Percentiles rank a stretch among this genome's conserved stretches.
phyloP scores from a whole-genome alignment of 495 filamentous ascomycete genomes.

The Parachaetomium inaequale region DNA sequence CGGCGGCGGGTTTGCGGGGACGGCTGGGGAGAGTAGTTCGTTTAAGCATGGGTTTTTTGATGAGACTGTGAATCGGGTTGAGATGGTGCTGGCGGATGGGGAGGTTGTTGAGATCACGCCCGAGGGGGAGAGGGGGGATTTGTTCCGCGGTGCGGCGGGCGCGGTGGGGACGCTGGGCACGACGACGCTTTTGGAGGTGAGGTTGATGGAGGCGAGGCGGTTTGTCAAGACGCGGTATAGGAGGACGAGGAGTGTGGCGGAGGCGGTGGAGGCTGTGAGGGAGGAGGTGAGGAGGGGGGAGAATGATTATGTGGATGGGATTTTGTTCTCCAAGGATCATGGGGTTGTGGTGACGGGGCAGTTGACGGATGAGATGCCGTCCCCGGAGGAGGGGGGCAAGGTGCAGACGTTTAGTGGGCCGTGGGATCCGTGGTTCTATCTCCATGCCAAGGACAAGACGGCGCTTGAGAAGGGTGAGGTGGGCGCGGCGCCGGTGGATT shows the following conservation, averaged over 20 bases:
- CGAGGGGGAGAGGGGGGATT: constrained; percentile 41
- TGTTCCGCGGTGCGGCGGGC: constrained; percentile 57
- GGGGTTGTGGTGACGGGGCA: constrained; percentile 53
- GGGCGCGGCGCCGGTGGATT: constrained; percentile 20
- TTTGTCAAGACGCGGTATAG: constrained; percentile 55
- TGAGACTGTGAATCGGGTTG: constrained; percentile 50
- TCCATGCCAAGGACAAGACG: constrained; percentile 39
- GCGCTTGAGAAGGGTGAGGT: constrained; percentile 27
- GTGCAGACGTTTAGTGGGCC: constrained; percentile 41
- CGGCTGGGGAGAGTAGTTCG: constrained; percentile 57
- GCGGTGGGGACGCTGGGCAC: constrained; percentile 58
- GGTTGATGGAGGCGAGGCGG: constrained; percentile 46
- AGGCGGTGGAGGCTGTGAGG: constrained; percentile 18
- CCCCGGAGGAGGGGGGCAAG: constrained; percentile 17
- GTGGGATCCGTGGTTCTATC: constrained; percentile 53
- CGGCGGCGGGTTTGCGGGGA: constrained; percentile 60
- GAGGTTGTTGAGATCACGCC: constrained; percentile 39
- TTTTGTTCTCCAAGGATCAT: constrained; percentile 46
- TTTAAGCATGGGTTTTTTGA: constrained; percentile 61
- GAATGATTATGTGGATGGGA: constrained; percentile 49
- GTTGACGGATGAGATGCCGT: constrained; percentile 38
- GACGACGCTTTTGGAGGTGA: constrained; percentile 54
- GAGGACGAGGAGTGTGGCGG: constrained; percentile 1
- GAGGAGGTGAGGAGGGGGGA: constrained; percentile 19
- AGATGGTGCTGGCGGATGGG: constrained; percentile 57